Evolutionary conservation across 139 green algal genomes (phyloP), one percentile per base, ranked within the genome.

Genomic region (Edaphochlamys debaryana): DNA sequence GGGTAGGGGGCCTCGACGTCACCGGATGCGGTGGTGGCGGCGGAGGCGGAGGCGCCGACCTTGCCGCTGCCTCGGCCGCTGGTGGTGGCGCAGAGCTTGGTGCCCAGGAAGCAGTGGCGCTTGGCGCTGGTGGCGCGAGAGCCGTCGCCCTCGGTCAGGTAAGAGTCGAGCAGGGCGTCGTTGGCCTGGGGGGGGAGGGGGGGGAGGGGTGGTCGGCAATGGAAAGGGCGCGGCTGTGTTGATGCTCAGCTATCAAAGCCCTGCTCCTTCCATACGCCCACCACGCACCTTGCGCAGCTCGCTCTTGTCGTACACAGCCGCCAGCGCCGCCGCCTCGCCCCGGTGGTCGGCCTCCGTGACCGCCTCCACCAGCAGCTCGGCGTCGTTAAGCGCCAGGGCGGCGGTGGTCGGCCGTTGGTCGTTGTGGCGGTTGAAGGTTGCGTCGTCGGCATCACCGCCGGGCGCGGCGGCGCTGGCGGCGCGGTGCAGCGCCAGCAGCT

Each of bases 281-380:
- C 30, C 29, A 8, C 8, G 19, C 54, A 79, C 74, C 58, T 80
- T 80, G 2, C 38, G 29, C 75, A 82, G 60, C 41, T 23, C n/a
- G 75, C 75, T 82, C 20, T 63, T 66, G 42, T 48, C n/a, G 66
- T 85, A 85, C 22, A 32, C 56, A 0, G 17, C 54, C 58, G 79
- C 79, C 56, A 85, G 69, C 38, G 32, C n/a, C 41, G 4, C 41
- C 32, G 79, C 56, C 54, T 79, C 64, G 1, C 69, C 69, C 2
- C 54, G 32, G n/a, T 70, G 52, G 79, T 85, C 79, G 38, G 79
- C 79, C 68, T 79, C 79, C 58, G 79, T 85, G n/a, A 85, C 69
- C 54, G 41, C 38, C 41, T 85, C 69, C 38, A 79, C 69, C 38
- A 85, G 41, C 40, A 79, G 34, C 69, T 85, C 79, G 15, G 79